Evolutionary conservation across 208 protist genomes (phyloP).

Genomic region (Vickermania spadyakhi): DNA sequence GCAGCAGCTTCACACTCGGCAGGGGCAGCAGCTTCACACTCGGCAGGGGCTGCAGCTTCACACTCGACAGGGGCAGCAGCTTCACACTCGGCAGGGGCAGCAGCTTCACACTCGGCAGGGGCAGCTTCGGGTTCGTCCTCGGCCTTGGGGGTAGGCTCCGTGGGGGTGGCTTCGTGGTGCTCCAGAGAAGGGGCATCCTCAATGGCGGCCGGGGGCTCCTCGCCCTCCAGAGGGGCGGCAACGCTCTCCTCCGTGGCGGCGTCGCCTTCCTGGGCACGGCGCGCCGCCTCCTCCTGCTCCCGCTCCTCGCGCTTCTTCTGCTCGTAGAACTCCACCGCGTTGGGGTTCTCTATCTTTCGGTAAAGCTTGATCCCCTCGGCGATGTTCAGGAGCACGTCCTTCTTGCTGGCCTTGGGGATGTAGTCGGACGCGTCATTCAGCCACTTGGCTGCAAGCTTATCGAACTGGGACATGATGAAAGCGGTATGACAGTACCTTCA

Average conservation of each 20-base stretch:
- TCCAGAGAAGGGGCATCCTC: neutral
- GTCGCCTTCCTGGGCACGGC: neutral
- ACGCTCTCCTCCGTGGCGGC: neutral
- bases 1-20: neutral
- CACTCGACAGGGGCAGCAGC: neutral
- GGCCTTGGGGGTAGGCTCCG: neutral
- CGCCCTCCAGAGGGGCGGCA: neutral
- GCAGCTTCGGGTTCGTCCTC: neutral
- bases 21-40: neutral
- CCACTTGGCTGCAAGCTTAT: slow-evolving; percentile 51
- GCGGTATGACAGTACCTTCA: neutral
- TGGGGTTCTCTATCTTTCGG: slow-evolving; percentile 18
- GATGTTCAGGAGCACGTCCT: slow-evolving; percentile 35
- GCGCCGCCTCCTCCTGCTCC: neutral
- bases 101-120: neutral
- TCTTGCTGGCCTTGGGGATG: slow-evolving; percentile 20
- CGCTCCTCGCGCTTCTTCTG: slow-evolving; percentile 5
- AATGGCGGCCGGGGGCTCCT: neutral
- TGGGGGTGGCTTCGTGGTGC: neutral
- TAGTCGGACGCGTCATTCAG: slow-evolving; percentile 16
- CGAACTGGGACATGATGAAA: slow-evolving; percentile 55
- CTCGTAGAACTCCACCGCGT: neutral
- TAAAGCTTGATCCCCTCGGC: slow-evolving; percentile 37
- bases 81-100: neutral
- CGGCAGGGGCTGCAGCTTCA: neutral